Conservation (phyloP, 768 basidiomycete species). For the Podaxis pistillaris region DNA sequence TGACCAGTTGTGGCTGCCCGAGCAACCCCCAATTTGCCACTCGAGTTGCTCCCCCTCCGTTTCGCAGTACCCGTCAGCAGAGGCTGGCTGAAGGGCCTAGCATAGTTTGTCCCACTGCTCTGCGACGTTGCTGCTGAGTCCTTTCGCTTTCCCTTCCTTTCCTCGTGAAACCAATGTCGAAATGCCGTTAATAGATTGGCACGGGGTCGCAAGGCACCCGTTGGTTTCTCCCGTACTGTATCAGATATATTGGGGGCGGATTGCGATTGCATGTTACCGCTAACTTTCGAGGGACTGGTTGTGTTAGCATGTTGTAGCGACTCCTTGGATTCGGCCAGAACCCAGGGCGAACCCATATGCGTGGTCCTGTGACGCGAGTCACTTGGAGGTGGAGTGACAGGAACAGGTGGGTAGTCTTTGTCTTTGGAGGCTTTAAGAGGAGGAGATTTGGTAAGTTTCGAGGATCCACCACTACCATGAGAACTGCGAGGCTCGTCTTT, state of each 20-base stretch:
- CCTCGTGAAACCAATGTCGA: constrained; percentile 91
- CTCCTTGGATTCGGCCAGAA: constrained; percentile 49
- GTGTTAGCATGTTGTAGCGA: constrained; percentile 24
- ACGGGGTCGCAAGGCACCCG: constrained; percentile 49
- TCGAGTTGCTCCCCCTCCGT: constrained; percentile 46
- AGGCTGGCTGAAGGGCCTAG: constrained; percentile 4
- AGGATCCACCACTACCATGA: constrained; percentile 56
- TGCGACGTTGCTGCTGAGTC: constrained; percentile 32
- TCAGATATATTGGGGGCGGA: constrained; percentile 41
- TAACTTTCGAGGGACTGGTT: constrained; percentile 36
- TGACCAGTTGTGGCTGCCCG: constrained; percentile 32
- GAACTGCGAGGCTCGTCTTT: constrained; percentile 63
- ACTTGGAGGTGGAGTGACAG: constrained; percentile 51
- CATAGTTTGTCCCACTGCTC: constrained; percentile 19
- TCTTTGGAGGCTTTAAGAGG: constrained; percentile 52
- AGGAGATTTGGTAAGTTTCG: constrained; percentile 70
- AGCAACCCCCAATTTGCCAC: constrained; percentile 24
- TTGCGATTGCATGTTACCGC: constrained; percentile 50
- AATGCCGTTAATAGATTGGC: constrained; percentile 85
- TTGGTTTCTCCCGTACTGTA: constrained; percentile 17
- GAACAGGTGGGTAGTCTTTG: constrained; percentile 35
- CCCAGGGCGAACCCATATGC: constrained; percentile 70
- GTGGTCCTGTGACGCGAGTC: constrained; percentile 37
- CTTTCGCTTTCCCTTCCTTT: constrained; percentile 83
- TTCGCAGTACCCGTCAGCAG: constrained; percentile 33